Percentiles rank a stretch among this genome's conserved stretches.
These are phyloP conservation scores for Blastocystis sp. DNA, from an alignment of 352 stramenopile species.

Conservation along the genomic window DNA sequence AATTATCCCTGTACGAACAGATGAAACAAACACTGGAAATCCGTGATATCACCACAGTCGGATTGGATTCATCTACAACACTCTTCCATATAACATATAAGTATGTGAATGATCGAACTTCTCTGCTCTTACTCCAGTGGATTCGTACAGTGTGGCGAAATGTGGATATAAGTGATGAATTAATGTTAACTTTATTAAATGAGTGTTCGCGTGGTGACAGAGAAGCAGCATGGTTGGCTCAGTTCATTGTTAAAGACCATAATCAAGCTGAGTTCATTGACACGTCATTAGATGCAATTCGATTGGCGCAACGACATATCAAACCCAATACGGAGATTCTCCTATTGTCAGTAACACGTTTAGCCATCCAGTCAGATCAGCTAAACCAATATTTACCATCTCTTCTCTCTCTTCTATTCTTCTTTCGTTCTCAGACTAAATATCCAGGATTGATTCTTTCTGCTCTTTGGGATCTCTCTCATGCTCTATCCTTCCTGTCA, in stretches of 20 bases:
- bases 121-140: neutral
- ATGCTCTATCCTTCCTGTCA: neutral
- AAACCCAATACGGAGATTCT: conserved; percentile 2
- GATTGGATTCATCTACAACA: neutral
- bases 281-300: neutral
- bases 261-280: neutral
- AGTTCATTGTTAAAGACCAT: neutral
- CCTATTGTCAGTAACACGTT: neutral
- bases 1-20: neutral
- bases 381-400: neutral
- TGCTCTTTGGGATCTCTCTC: neutral
- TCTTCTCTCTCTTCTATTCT: conserved; percentile 40
- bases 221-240: neutral
- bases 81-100: neutral
- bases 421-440: neutral
- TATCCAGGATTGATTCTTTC: neutral
- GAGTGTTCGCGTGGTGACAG: neutral
- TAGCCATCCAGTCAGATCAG: neutral
- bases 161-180: neutral
- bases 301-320: neutral
- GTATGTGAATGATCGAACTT: neutral
- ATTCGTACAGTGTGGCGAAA: neutral
- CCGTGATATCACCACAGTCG: neutral
- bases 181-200: neutral
- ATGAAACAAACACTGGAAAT: neutral